Evolutionary conservation across 495 filamentous ascomycete genomes (phyloP).

Genomic region (Penicillium crystallinum): DNA sequence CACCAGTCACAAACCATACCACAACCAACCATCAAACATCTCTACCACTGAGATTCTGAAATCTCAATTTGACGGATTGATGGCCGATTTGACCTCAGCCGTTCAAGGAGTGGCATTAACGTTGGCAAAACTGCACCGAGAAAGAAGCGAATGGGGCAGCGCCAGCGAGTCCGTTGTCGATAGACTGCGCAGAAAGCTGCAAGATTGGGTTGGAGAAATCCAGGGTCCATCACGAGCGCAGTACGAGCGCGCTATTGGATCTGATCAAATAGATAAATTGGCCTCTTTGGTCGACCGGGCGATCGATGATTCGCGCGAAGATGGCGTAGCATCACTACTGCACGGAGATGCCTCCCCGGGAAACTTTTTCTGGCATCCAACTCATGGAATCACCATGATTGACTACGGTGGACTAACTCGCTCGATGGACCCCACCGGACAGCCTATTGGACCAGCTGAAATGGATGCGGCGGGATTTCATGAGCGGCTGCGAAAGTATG

Average conservation of each 20-base stretch:
- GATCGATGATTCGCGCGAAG: background rate
- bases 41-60: background rate
- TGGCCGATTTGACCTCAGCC: background rate
- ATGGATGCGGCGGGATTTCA: constrained; percentile 1
- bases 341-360: background rate
- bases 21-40: background rate
- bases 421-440: background rate
- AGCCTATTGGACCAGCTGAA: background rate
- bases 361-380: background rate
- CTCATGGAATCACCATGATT: background rate
- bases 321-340: background rate
- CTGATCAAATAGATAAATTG: background rate
- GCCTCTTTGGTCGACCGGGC: background rate
- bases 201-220: background rate
- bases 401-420: background rate
- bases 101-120: background rate
- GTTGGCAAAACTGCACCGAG: background rate
- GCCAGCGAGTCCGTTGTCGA: background rate
- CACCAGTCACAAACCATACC: background rate
- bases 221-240: background rate
- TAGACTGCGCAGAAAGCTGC: background rate
- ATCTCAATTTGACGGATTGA: background rate
- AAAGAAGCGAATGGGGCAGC: background rate
- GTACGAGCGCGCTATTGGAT: background rate
- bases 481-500: background rate